Conservation (phyloP, 345 rosid genomes). For the Raphanus raphanistrum region DNA sequence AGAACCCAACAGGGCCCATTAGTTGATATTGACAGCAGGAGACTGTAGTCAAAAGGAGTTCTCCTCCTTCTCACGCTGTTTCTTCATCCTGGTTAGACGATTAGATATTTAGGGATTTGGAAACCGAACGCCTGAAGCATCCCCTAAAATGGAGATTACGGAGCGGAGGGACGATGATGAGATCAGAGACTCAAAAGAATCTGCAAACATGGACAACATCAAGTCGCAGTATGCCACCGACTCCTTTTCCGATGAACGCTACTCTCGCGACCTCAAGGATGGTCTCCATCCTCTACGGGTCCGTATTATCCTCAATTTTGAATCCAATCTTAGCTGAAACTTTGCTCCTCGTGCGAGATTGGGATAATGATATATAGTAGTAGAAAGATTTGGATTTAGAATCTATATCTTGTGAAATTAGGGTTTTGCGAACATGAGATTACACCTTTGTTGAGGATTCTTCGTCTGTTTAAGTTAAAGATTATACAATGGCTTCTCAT, state of each 20-base stretch:
- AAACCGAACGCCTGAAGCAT: slow-evolving; percentile 4
- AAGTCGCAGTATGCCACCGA: slow-evolving; percentile 23
- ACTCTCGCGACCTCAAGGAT: slow-evolving; percentile 75
- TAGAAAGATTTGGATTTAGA: slow-evolving; percentile 21
- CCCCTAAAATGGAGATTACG: slow-evolving; percentile 53
- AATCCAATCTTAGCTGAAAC: slow-evolving; percentile 5
- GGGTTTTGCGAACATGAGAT: not conserved
- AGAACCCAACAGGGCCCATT: slow-evolving; percentile 21
- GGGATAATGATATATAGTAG: not conserved
- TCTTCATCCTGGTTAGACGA: not conserved
- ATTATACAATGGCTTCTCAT: not conserved
- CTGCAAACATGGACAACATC: slow-evolving; percentile 21
- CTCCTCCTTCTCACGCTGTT: not conserved
- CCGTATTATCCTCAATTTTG: not conserved
- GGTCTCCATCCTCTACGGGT: slow-evolving; percentile 94
- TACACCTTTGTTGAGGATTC: not conserved
- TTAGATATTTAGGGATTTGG: slow-evolving; percentile 39
- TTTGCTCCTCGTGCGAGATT: not conserved
- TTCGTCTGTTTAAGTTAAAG: not conserved
- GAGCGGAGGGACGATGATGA: slow-evolving; percentile 73
- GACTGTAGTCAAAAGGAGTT: not conserved
- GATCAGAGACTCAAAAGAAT: slow-evolving; percentile 37
- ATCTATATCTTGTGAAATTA: slow-evolving; percentile 1
- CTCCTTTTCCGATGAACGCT: slow-evolving; percentile 56
- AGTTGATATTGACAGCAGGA: not conserved